Percentiles rank a stretch among this genome's conserved stretches.
Conservation (phyloP, 148 eudicot species). For the Polygonum maritimum region DNA sequence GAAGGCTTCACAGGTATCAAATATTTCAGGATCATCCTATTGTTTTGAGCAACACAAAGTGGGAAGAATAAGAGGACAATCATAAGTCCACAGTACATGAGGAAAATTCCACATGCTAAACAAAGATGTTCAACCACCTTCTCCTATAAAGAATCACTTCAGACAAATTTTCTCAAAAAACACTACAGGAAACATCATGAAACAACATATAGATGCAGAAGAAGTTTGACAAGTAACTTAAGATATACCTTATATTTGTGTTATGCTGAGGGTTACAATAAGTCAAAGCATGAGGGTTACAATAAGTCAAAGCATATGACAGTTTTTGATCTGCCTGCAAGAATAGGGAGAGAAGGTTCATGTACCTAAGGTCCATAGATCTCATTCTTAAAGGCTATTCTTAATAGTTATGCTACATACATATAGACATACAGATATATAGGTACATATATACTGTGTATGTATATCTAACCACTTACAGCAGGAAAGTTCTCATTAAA, state of each 20-base stretch:
- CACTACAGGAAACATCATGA: background rate
- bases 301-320: conserved; percentile 81
- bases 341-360: conserved; percentile 5
- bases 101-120: background rate
- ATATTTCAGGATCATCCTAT: conserved; percentile 94
- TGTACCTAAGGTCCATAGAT: background rate
- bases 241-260: conserved; percentile 69
- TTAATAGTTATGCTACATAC: background rate
- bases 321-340: conserved; percentile 87
- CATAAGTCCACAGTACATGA: background rate
- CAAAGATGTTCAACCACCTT: background rate
- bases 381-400: background rate
- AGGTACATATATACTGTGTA: too few species aligned
- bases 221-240: background rate
- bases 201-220: background rate
- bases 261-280: conserved; percentile 65
- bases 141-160: background rate
- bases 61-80: conserved; percentile 2
- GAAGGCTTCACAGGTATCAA: conserved; percentile 97
- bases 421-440: background rate
- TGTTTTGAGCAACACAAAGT: conserved; percentile 10
- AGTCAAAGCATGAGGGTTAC: conserved; percentile 71
- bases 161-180: background rate
- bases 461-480: conserved; percentile 33
- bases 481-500: conserved; percentile 92